These are phyloP conservation scores for Xanthoceras sorbifolium DNA, from an alignment of 345 rosid species.

Conservation along the genomic window DNA sequence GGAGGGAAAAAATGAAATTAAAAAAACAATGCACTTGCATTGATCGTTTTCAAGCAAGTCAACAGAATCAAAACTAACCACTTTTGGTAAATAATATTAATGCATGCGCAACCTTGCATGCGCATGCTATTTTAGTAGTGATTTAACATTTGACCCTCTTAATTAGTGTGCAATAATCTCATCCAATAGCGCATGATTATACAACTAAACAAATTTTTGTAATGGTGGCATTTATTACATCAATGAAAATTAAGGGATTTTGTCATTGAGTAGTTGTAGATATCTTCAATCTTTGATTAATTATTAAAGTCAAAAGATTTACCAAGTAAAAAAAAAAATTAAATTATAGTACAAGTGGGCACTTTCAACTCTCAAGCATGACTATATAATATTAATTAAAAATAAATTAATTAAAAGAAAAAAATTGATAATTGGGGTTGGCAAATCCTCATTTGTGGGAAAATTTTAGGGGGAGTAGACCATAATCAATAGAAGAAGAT, in stretches of 20 bases:
- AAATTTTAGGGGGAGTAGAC: constrained; percentile 14
- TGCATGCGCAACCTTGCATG: constrained; percentile 33
- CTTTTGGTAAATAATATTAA: not conserved
- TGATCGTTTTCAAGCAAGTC: constrained; percentile 2
- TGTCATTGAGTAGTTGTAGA: constrained; percentile 38
- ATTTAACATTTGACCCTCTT: constrained; percentile 19
- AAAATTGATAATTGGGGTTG: constrained; percentile 6
- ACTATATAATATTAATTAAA: too few species aligned
- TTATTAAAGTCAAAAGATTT: constrained; percentile 26
- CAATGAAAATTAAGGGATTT: constrained; percentile 37
- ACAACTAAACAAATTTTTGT: not conserved
- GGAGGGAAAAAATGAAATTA: not conserved
- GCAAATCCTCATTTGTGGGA: constrained; percentile 29
- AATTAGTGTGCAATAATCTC: constrained; percentile 10
- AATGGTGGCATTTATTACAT: constrained; percentile 22
- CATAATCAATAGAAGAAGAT: constrained; percentile 26
- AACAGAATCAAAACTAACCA: not conserved
- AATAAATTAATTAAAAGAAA: too few species aligned
- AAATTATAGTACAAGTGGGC: constrained; percentile 29
- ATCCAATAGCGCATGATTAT: not conserved
- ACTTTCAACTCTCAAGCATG: not conserved
- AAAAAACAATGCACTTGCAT: not conserved
- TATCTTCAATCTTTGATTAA: constrained; percentile 18
- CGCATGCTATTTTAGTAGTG: constrained; percentile 28
- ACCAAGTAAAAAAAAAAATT: constrained; percentile 2